Evolutionary conservation across 2,329 filamentous ascomycete genomes (phyloP).

Genomic region (Aspergillus sp.): DNA sequence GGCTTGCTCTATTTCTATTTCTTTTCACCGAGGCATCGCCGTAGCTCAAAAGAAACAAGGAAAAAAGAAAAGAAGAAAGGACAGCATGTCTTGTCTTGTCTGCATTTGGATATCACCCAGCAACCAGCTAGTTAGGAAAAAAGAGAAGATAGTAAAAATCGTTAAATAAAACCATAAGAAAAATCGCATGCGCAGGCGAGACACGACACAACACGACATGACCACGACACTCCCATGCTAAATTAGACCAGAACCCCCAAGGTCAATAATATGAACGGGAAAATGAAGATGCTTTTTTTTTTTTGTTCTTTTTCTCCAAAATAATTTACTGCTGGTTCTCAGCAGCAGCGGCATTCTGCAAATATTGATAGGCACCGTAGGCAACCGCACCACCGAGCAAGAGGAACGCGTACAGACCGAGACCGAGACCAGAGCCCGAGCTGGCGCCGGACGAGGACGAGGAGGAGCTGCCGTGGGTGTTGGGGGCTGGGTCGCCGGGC

Average conservation of each 20-base stretch:
- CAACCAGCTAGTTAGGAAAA: constrained; percentile 2
- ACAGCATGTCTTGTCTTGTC: constrained; percentile 2
- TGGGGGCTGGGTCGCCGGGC: constrained; percentile 73
- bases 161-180: neutral
- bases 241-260: neutral
- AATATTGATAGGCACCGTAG: constrained; percentile 79
- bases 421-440: constrained; percentile 50
- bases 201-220: too few species aligned
- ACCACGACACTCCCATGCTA: neutral
- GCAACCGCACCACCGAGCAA: constrained; percentile 69
- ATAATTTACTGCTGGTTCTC: constrained; percentile 22
- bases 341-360: constrained; percentile 45
- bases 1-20: too few species aligned
- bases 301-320: too few species aligned
- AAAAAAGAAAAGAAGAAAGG: neutral
- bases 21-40: too few species aligned
- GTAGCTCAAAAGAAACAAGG: too few species aligned
- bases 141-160: constrained; percentile 2
- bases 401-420: constrained; percentile 75
- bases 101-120: constrained; percentile 9
- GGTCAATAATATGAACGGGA: neutral
- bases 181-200: neutral
- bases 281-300: too few species aligned
- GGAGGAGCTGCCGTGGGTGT: constrained; percentile 47
- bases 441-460: constrained; percentile 28